Conservation (phyloP, 352 stramenopile species). For the Elongisporangium undulatum region DNA sequence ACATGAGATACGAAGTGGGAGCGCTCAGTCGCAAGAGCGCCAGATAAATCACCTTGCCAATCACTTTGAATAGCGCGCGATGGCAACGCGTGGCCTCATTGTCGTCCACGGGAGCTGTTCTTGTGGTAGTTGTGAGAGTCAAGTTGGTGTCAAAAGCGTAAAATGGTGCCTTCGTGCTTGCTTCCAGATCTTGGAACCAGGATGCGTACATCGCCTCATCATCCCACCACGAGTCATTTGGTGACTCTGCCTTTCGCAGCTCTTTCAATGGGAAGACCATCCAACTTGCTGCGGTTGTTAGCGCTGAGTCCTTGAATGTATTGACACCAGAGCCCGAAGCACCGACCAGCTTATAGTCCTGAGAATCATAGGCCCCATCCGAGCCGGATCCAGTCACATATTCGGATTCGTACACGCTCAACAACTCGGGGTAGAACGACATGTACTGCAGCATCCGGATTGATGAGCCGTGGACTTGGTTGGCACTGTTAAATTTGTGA, state of each 20-base stretch:
- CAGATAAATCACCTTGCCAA: slow-evolving; percentile 31
- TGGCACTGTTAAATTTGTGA: slow-evolving; percentile 9
- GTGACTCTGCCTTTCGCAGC: slow-evolving; percentile 1
- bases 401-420: slow-evolving; percentile 19
- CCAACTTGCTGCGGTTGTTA: slow-evolving; percentile 17
- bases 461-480: slow-evolving; percentile 22
- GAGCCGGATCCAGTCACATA: neutral
- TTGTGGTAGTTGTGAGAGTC: slow-evolving; percentile 7
- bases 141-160: slow-evolving; percentile 19
- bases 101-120: slow-evolving; percentile 13
- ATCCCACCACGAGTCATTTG: slow-evolving; percentile 22
- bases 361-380: slow-evolving; percentile 10
- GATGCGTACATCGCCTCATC: slow-evolving; percentile 21
- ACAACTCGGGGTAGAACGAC: slow-evolving; percentile 27
- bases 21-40: slow-evolving; percentile 27
- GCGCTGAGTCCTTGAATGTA: slow-evolving; percentile 28
- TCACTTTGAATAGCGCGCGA: slow-evolving; percentile 38
- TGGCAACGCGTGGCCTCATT: slow-evolving; percentile 26
- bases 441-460: slow-evolving; percentile 37
- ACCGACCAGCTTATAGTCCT: slow-evolving; percentile 34
- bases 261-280: slow-evolving; percentile 25
- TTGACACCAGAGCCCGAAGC: slow-evolving; percentile 23
- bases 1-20: slow-evolving; percentile 42
- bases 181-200: slow-evolving; percentile 27
- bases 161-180: slow-evolving; percentile 15